Conservation (phyloP, 169 alveolate genomes). For the Plasmodium fragile region DNA sequence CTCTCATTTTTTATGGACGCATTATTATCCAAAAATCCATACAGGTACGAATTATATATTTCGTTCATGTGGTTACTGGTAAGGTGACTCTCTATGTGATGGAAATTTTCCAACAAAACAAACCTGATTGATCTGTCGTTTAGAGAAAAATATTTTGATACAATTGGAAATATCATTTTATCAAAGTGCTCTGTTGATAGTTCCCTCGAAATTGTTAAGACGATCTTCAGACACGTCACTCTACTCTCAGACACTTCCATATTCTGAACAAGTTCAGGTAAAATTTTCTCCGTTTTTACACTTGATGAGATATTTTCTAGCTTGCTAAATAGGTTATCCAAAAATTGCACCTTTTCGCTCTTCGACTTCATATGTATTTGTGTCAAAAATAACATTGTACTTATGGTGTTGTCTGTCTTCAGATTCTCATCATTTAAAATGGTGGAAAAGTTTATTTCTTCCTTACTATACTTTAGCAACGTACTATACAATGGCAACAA, state of each 20-base stretch:
- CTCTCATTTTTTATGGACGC: constrained; percentile 82
- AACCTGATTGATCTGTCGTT: constrained; percentile 60
- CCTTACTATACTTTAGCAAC: constrained; percentile 33
- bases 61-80: constrained; percentile 46
- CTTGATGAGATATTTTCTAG: constrained; percentile 75
- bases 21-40: constrained; percentile 83
- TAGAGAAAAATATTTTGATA: constrained; percentile 35
- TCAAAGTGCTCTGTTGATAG: constrained; percentile 25
- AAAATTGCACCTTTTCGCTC: constrained; percentile 70
- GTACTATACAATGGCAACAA: constrained; percentile 5
- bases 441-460: constrained; percentile 45
- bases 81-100: constrained; percentile 18
- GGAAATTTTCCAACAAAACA: constrained; percentile 41
- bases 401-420: constrained; percentile 47
- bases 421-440: constrained; percentile 77
- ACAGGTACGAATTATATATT: constrained; percentile 30
- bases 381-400: constrained; percentile 77
- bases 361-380: constrained; percentile 81
- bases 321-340: constrained; percentile 68
- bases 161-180: constrained; percentile 14
- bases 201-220: constrained; percentile 47
- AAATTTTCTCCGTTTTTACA: constrained; percentile 72
- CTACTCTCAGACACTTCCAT: constrained; percentile 51
- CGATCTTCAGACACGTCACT: constrained; percentile 39
- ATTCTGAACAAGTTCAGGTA: constrained; percentile 67